Evolutionary conservation across 805 yeast species (phyloP).

Genomic region (Citeromyces matritensis): DNA sequence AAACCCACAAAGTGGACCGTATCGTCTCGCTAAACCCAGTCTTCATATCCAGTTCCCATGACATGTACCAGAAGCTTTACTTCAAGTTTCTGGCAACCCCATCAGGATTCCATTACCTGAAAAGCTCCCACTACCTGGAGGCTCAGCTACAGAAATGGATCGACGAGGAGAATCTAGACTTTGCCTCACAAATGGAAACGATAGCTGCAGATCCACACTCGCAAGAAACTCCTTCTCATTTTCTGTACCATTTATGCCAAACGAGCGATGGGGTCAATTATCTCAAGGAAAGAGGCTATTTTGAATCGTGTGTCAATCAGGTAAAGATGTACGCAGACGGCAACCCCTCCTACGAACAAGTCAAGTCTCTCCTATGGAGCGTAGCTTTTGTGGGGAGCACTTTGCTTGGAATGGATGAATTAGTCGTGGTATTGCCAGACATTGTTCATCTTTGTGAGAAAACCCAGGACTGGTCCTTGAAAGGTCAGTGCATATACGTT

Average conservation of each 20-base stretch:
- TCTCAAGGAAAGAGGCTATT: neutral
- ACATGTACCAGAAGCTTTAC: slow-evolving; percentile 23
- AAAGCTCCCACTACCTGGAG: slow-evolving; percentile 43
- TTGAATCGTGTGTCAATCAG: slow-evolving; percentile 8
- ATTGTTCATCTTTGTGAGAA: slow-evolving; percentile 33
- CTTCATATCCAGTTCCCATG: neutral
- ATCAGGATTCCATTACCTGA: slow-evolving; percentile 53
- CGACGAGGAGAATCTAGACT: slow-evolving; percentile 24
- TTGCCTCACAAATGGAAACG: slow-evolving; percentile 31
- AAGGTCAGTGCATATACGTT: slow-evolving; percentile 66
- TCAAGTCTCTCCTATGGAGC: slow-evolving; percentile 79
- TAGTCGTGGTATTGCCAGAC: slow-evolving; percentile 39
- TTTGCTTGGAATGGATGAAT: slow-evolving; percentile 44
- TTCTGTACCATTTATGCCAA: too few species aligned
- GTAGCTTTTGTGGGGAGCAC: slow-evolving; percentile 73
- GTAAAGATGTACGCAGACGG: slow-evolving; percentile 19
- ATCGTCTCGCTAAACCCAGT: neutral
- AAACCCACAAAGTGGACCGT: neutral
- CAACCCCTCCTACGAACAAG: slow-evolving; percentile 2
- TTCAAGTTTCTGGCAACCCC: slow-evolving; percentile 52
- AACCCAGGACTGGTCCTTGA: slow-evolving; percentile 40
- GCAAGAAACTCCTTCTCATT: slow-evolving; percentile 3
- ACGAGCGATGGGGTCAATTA: neutral
- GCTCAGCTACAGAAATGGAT: slow-evolving; percentile 60
- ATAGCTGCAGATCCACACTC: slow-evolving; percentile 12